Evolutionary conservation across 2,329 filamentous ascomycete species (phyloP).

Genomic region (Apiospora aurea): DNA sequence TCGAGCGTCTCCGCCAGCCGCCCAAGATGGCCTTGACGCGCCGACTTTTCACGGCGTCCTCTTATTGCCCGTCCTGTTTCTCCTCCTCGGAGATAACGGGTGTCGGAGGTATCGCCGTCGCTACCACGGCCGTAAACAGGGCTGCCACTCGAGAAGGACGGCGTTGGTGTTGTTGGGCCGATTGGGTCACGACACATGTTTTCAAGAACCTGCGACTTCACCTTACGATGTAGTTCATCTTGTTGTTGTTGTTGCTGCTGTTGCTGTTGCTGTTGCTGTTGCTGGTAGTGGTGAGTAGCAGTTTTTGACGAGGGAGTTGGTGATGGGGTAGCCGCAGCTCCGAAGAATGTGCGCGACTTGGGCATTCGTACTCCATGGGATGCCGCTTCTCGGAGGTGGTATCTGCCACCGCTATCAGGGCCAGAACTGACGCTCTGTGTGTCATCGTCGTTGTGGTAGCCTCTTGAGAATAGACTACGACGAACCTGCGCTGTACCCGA

Average conservation of each 20-base stretch:
- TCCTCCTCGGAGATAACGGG: not conserved
- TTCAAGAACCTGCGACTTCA: too few species aligned
- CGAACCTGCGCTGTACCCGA: not conserved
- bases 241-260: not conserved
- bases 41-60: not conserved
- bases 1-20: not conserved
- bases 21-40: not conserved
- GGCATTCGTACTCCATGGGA: not conserved
- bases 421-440: not conserved
- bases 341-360: not conserved
- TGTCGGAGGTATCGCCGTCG: too few species aligned
- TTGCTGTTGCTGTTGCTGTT: not conserved
- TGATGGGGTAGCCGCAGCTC: not conserved
- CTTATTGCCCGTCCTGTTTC: not conserved
- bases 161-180: too few species aligned
- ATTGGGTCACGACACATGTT: too few species aligned
- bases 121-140: not conserved
- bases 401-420: rapidly evolving
- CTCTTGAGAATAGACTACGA: not conserved
- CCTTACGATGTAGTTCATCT: too few species aligned
- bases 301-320: too few species aligned
- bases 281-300: not conserved
- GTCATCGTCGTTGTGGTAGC: not conserved
- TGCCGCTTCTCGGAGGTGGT: not conserved
- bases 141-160: too few species aligned